These are phyloP conservation scores for Claviceps citrina DNA, from an alignment of 2,329 filamentous ascomycete genomes.

Conservation along the genomic window DNA sequence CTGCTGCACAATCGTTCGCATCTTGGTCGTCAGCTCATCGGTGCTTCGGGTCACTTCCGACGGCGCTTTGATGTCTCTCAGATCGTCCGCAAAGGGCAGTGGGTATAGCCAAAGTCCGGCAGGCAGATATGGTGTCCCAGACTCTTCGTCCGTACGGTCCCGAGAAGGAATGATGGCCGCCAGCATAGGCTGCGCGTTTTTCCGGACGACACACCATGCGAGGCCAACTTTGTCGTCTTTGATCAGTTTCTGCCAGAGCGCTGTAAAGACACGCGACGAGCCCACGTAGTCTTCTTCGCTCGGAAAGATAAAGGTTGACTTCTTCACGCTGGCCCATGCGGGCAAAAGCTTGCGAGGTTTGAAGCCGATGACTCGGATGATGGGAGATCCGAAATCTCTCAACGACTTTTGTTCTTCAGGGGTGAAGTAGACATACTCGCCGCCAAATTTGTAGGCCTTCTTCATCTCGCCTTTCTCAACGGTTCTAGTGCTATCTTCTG, in stretches of 20 bases:
- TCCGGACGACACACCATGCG: constrained; percentile 76
- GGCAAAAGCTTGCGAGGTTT: constrained; percentile 63
- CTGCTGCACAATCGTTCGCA: constrained; percentile 71
- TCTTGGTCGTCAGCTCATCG: constrained; percentile 59
- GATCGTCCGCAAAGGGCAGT: constrained; percentile 77
- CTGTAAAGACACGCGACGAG: constrained; percentile 83
- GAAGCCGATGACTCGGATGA: constrained; percentile 85
- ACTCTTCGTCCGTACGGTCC: constrained; percentile 47
- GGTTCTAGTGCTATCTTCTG: constrained; percentile 60
- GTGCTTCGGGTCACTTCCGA: constrained; percentile 40
- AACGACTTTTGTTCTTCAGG: constrained; percentile 68
- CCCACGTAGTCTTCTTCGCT: constrained; percentile 81
- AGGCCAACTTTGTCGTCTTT: constrained; percentile 67
- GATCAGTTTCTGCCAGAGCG: constrained; percentile 74
- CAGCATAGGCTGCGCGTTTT: constrained; percentile 64
- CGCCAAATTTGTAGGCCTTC: constrained; percentile 93
- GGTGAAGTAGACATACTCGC: constrained; percentile 73
- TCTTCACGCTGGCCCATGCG: constrained; percentile 71
- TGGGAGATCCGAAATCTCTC: constrained; percentile 63
- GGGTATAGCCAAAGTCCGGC: constrained; percentile 80
- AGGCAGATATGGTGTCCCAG: constrained; percentile 55
- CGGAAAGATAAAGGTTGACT: constrained; percentile 85
- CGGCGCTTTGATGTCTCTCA: constrained; percentile 57
- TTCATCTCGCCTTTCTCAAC: constrained; percentile 71
- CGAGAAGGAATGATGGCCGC: constrained; percentile 68